Conservation (phyloP, 768 basidiomycete genomes). For the Pleurotus sapidus region DNA sequence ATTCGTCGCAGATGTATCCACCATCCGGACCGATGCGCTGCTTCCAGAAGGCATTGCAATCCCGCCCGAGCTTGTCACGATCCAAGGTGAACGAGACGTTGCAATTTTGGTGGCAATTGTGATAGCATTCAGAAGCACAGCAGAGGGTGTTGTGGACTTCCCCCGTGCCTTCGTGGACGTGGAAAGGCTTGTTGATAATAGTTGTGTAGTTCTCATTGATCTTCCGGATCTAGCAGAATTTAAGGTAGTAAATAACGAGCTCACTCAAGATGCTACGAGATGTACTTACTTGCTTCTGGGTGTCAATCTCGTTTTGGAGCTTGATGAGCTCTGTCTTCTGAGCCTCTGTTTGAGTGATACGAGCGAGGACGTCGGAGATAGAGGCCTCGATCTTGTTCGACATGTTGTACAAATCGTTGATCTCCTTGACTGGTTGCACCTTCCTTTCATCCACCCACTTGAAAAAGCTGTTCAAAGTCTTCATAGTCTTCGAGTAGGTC, state of each 20-base stretch:
- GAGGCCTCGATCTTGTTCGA: conserved; percentile 11
- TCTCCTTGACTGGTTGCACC: conserved; percentile 2
- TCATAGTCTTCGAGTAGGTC: conserved; percentile 13
- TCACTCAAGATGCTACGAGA: background rate
- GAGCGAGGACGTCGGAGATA: conserved; percentile 12
- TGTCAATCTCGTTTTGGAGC: background rate
- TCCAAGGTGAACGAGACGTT: conserved; percentile 10
- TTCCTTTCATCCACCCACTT: conserved; percentile 9
- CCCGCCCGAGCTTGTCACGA: conserved; percentile 2
- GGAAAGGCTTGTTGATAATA: conserved; percentile 8
- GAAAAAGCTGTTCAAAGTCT: conserved; percentile 8
- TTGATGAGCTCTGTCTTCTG: conserved; percentile 11
- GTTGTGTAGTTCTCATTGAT: conserved; percentile 7
- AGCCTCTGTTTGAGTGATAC: conserved; percentile 9
- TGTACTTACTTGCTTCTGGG: conserved; percentile 4
- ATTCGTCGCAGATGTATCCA: conserved; percentile 5
- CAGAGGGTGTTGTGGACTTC: conserved; percentile 12
- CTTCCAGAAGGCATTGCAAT: conserved; percentile 7
- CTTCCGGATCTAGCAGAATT: background rate
- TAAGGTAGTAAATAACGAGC: background rate
- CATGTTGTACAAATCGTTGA: conserved; percentile 9
- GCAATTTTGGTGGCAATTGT: conserved; percentile 12
- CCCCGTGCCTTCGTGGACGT: conserved; percentile 3
- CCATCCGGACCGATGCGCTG: background rate
- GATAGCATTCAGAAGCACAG: conserved; percentile 9